Evolutionary conservation across 2,329 filamentous ascomycete species (phyloP).

Genomic region (Arthrinium puccinioides): DNA sequence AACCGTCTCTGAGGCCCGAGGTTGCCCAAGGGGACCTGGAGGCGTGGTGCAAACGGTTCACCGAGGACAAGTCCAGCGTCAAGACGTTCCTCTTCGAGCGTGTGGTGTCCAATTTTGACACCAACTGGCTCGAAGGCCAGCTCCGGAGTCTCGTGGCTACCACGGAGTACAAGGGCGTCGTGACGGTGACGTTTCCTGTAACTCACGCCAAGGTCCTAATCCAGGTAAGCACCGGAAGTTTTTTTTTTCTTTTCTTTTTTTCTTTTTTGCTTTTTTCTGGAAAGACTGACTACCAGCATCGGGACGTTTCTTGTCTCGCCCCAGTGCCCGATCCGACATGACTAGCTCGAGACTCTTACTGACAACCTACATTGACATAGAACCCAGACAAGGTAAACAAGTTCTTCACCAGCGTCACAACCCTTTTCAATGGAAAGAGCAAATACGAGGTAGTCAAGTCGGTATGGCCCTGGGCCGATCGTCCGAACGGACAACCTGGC

Average conservation of each 20-base stretch:
- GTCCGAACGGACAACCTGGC: constrained; percentile 30
- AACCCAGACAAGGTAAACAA: constrained; percentile 45
- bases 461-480: constrained; percentile 44
- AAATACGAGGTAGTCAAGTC: constrained; percentile 49
- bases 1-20: constrained; percentile 34
- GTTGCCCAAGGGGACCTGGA: constrained; percentile 36
- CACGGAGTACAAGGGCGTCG: constrained; percentile 41
- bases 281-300: too few species aligned
- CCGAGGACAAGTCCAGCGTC: constrained; percentile 35
- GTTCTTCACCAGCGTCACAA: constrained; percentile 44
- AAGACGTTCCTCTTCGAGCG: constrained; percentile 46
- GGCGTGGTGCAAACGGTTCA: constrained; percentile 40
- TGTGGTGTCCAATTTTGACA: constrained; percentile 46
- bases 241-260: too few species aligned
- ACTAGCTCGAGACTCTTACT: too few species aligned
- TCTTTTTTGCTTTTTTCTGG: too few species aligned
- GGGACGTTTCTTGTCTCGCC: too few species aligned
- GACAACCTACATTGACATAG: too few species aligned
- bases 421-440: constrained; percentile 43
- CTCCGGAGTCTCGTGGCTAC: constrained; percentile 42
- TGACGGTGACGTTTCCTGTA: constrained; percentile 41
- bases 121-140: constrained; percentile 47
- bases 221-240: too few species aligned
- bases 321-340: too few species aligned
- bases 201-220: constrained; percentile 42